phyloP scores from a whole-genome alignment of 2,329 filamentous ascomycete species.

The Acrodontium crateriforme region DNA sequence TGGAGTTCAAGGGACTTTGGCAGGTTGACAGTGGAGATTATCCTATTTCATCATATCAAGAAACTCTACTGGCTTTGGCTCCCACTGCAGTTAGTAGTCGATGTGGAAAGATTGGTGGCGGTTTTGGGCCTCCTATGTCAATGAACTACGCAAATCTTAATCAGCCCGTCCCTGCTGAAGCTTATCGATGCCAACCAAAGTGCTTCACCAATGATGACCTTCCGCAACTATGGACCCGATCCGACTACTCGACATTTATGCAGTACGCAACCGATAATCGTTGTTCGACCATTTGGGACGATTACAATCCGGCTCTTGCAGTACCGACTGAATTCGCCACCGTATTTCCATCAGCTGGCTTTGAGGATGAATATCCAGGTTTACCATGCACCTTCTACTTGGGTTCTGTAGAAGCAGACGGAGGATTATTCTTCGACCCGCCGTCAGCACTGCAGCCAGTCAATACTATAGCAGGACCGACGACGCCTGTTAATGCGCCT shows the following conservation, averaged over 20 bases:
- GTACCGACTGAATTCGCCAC: conserved; percentile 10
- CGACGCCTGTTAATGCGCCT: not conserved
- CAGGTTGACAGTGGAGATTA: conserved; percentile 4
- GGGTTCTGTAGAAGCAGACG: conserved; percentile 4
- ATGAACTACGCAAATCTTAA: conserved; percentile 13
- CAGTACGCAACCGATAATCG: conserved; percentile 6
- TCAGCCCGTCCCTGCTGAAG: conserved; percentile 7
- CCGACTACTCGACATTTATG: not conserved
- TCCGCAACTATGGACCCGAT: not conserved
- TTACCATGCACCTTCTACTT: conserved; percentile 4
- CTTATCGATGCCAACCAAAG: conserved; percentile 13
- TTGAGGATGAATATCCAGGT: not conserved
- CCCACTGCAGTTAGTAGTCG: conserved; percentile 7
- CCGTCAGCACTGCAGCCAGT: conserved; percentile 7
- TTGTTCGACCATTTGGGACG: conserved; percentile 14
- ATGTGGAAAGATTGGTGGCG: conserved; percentile 8
- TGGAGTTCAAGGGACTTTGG: conserved; percentile 10
- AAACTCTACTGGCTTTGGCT: conserved; percentile 8
- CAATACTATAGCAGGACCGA: not conserved
- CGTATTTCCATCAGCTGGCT: conserved; percentile 2
- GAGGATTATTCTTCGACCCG: conserved; percentile 13
- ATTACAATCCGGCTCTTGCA: conserved; percentile 10
- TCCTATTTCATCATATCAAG: conserved; percentile 3
- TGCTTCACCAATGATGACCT: conserved; percentile 6
- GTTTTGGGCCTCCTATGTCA: conserved; percentile 4